Base-by-base conservation (phyloP, 768 basidiomycete species). In the Neoboletus subvelutipes region DNA sequence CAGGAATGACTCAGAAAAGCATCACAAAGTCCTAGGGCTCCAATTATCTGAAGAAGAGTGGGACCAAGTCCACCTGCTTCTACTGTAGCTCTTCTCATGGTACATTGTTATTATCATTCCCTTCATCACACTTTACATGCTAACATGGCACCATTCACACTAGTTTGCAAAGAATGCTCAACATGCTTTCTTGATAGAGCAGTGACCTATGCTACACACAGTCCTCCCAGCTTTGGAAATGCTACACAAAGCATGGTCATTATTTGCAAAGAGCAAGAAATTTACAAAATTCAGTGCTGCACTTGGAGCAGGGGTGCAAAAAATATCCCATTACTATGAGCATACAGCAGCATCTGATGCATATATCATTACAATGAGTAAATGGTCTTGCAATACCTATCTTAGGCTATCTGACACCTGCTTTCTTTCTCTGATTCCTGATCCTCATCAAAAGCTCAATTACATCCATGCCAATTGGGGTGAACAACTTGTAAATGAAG, bases 161-260 rank as follows among this genome's bases (percentile, higher is more conserved):
- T 37, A 58, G 57, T 58, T 55, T 59, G 54, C 50, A 5, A 18
- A 57, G 17, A 57, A 52, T 40, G 45, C 52, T 5, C 50, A 61
- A 51, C 53, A 61, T 1, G 11, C 36, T 0, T 60, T 59, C 52
- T 60, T n/a, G 0, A 54, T 22, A 13, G 45, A 60, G 20, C 56
- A 54, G 4, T 43, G 20, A 1, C 59, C 56, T 0, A 53, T 8
- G 1, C 40, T 60, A 9, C 52, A 60, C 2, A 36, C 11, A 1
- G 36, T 13, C n/a, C 39, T 60, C 26, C 52, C 26, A 1, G 56
- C 56, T 0, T 9, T 60, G 11, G 57, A 59, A 10, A 18, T 1
- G 2, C n/a, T 60, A 8, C 43, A 59, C 39, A 60, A 60, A 37
- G 57, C 31, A n/a, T 60, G 57, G 52, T 50, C 48, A 1, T n/a